Percentiles rank a stretch among this genome's conserved stretches.
Evolutionary conservation across 2,329 filamentous ascomycete species (phyloP).

Genomic region (Calonectria pauciramosa): DNA sequence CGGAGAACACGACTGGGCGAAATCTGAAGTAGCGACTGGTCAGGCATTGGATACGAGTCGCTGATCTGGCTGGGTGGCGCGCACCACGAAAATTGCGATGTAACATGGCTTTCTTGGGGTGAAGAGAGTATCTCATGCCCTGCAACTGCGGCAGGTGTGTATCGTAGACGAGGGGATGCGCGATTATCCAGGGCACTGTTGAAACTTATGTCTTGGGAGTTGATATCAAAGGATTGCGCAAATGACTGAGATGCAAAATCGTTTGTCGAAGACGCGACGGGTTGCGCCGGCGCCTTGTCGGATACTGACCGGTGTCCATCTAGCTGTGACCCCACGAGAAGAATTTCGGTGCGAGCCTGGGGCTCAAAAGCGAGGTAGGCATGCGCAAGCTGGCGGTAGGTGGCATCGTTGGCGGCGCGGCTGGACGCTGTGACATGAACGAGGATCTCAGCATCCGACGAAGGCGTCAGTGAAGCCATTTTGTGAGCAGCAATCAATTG

Average conservation of each 20-base stretch:
- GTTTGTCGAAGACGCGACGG: conserved; percentile 26
- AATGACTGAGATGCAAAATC: conserved; percentile 30
- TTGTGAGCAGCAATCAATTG: conserved; percentile 20
- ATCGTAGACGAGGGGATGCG: conserved; percentile 48
- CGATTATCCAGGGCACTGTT: conserved; percentile 60
- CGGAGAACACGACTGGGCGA: conserved; percentile 67
- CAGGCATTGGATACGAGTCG: conserved; percentile 66
- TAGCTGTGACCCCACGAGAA: conserved; percentile 1
- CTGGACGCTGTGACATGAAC: conserved; percentile 69
- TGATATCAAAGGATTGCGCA: conserved; percentile 44
- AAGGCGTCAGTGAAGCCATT: conserved; percentile 44
- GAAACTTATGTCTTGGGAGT: conserved; percentile 61
- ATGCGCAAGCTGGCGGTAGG: conserved; percentile 63
- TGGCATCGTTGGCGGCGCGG: conserved; percentile 60
- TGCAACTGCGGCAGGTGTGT: neutral
- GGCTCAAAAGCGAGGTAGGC: conserved; percentile 66
- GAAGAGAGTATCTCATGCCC: conserved; percentile 12
- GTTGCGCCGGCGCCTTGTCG: conserved; percentile 8
- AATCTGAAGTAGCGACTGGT: conserved; percentile 41
- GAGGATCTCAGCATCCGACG: conserved; percentile 63
- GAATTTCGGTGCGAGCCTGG: conserved; percentile 29
- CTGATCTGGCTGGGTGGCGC: conserved; percentile 64
- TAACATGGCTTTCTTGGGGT: conserved; percentile 23
- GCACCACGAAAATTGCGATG: conserved; percentile 54
- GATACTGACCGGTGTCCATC: neutral